Evolutionary conservation across 2,329 filamentous ascomycete species (phyloP).

Genomic region (Fonsecaea monophora): DNA sequence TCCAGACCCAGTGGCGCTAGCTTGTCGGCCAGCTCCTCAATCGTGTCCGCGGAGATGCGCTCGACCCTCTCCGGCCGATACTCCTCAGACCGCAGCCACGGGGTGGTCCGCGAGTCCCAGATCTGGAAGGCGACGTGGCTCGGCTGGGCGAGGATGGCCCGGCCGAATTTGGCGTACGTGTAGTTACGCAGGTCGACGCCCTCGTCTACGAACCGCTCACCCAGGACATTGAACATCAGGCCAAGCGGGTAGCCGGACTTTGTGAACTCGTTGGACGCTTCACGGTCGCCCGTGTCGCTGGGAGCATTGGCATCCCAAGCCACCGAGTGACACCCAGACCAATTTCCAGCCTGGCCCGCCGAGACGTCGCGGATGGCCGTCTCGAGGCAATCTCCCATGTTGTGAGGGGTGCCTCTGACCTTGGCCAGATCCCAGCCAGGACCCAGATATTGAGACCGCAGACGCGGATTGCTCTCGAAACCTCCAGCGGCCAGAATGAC

Average conservation of each 20-base stretch:
- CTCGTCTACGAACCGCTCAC: constrained; percentile 70
- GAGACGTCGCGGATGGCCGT: constrained; percentile 56
- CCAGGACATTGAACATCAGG: constrained; percentile 67
- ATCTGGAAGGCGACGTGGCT: constrained; percentile 67
- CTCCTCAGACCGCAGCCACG: constrained; percentile 66
- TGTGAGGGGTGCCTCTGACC: constrained; percentile 70
- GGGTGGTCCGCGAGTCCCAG: constrained; percentile 63
- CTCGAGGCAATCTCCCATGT: constrained; percentile 65
- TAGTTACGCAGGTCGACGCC: constrained; percentile 70
- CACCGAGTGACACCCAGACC: constrained; percentile 69
- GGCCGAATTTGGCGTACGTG: constrained; percentile 71
- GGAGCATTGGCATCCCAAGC: constrained; percentile 70
- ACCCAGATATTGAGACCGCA: constrained; percentile 63
- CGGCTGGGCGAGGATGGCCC: constrained; percentile 66
- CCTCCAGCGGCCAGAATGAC: constrained; percentile 67
- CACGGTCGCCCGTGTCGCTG: constrained; percentile 61
- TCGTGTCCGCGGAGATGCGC: constrained; percentile 57
- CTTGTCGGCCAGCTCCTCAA: constrained; percentile 64
- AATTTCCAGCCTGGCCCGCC: constrained; percentile 64
- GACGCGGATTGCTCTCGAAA: constrained; percentile 66
- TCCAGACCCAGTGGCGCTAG: constrained; percentile 57
- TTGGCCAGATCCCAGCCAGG: constrained; percentile 68
- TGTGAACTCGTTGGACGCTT: constrained; percentile 70
- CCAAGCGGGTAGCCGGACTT: constrained; percentile 73
- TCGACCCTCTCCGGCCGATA: constrained; percentile 65